Base-by-base conservation (phyloP, 495 filamentous ascomycete species). In the Jackrogersella multiformis region DNA sequence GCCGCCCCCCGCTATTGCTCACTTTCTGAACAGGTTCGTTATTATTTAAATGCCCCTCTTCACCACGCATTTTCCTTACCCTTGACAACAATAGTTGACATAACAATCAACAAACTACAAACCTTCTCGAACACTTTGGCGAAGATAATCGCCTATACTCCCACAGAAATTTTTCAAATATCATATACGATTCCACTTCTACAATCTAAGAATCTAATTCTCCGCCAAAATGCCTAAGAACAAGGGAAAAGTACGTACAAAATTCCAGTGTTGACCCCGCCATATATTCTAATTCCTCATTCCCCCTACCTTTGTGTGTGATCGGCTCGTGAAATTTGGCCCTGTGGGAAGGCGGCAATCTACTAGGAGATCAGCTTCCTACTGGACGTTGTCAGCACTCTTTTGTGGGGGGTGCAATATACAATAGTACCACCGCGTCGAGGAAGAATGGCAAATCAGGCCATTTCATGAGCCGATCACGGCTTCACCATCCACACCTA, bases 161-260 rank as follows among this genome's bases (percentile, higher is more conserved):
- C 8, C 54, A 18, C 28, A 51, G 53, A 46, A 7, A n/a, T 5
- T 1, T 48, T 16, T 30, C 45, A 18, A 18, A 60, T 54, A 26
- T 28, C 10, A 52, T 49, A 23, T 18, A 39, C 30, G 26, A 18
- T n/a, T 10, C 24, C 12, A 35, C 6, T 9, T 18, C 30, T 35
- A 51, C 24, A 36, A 42, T n/a, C n/a, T n/a, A 35, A 34, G 18
- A 18, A 21, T 24, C 15, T 56, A 69, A 21, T 49, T 23, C 32
- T 38, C 55, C 26, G 62, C 28, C 85, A 87, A 79, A 66, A 97
- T 97, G 93, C 93, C 93, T 76, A 97, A 97, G 92, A 97, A 97
- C 76, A 97, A 97, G 89, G 93, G 93, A 90, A 97, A 96, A 80
- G 93, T 96, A 88, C 73, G 89, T 76, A 8, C 54, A 42, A 20